phyloP scores from a whole-genome alignment of 208 protist species.

The Crithidia bombi region DNA sequence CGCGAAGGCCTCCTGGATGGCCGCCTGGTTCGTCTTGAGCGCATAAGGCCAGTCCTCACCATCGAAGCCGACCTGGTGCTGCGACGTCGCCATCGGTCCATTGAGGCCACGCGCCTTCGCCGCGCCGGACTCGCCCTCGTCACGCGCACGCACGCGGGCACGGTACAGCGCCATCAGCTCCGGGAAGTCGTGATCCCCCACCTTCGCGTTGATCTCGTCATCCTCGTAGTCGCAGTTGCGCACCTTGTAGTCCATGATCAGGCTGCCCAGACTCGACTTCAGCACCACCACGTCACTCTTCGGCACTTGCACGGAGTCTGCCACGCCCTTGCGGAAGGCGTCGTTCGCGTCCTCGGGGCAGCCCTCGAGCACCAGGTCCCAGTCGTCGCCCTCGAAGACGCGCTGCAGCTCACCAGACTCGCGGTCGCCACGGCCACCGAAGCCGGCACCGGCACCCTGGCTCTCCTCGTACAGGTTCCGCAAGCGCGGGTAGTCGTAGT shows the following conservation, averaged over 20 bases:
- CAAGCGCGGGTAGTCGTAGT: conserved; percentile 44
- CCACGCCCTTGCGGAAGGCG: conserved; percentile 41
- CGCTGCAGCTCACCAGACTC: conserved; percentile 41
- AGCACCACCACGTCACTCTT: conserved; percentile 37
- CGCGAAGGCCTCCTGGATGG: conserved; percentile 29
- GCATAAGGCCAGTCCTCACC: conserved; percentile 72
- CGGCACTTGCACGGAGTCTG: conserved; percentile 30
- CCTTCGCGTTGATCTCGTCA: conserved; percentile 38
- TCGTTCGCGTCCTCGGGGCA: conserved; percentile 31
- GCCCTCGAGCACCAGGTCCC: conserved; percentile 49
- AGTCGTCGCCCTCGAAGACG: conserved; percentile 60
- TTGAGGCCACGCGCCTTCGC: conserved; percentile 6
- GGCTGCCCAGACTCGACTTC: conserved; percentile 38
- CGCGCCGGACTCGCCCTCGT: conserved; percentile 14
- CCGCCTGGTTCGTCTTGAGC: conserved; percentile 31
- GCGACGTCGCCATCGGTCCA: conserved; percentile 33
- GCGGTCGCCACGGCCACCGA: conserved; percentile 27
- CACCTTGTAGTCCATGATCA: conserved; percentile 58
- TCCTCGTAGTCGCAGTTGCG: conserved; percentile 35
- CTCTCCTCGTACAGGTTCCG: conserved; percentile 43
- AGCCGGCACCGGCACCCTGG: conserved; percentile 14
- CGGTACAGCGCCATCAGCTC: conserved; percentile 63
- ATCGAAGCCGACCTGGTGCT: conserved; percentile 67
- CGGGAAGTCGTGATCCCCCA: conserved; percentile 37
- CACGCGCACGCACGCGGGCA: conserved; percentile 31